Evolutionary conservation across 305 asterid species (phyloP).

Genomic region (Solanum hybrid): DNA sequence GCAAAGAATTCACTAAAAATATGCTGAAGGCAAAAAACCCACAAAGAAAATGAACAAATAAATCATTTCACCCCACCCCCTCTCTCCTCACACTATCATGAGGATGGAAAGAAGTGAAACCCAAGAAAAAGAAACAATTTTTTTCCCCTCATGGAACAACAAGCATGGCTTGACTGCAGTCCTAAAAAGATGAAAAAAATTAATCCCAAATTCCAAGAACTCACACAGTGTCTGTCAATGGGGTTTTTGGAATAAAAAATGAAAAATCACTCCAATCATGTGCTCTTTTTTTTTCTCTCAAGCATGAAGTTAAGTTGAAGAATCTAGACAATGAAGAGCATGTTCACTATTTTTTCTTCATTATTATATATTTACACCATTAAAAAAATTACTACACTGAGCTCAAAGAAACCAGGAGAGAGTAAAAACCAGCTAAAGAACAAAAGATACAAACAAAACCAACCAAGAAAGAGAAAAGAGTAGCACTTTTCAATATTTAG

Average conservation of each 20-base stretch:
- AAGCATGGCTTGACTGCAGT: conserved; percentile 59
- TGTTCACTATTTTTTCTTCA: conserved; percentile 37
- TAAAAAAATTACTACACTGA: conserved; percentile 7
- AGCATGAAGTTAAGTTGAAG: conserved; percentile 33
- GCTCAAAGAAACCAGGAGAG: conserved; percentile 27
- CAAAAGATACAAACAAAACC: conserved; percentile 7
- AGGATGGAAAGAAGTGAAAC: conserved; percentile 13
- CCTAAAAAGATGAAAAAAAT: conserved; percentile 53
- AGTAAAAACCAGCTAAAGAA: conserved; percentile 37
- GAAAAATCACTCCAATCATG: conserved; percentile 24
- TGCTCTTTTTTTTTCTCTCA: conserved; percentile 15
- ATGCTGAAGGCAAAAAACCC: conserved; percentile 4
- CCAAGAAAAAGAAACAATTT: conserved; percentile 5
- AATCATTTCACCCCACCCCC: conserved; percentile 2
- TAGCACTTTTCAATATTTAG: not conserved
- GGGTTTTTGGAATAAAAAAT: conserved; percentile 7
- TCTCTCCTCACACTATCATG: conserved; percentile 9
- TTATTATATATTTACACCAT: not conserved
- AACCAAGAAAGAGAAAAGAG: conserved; percentile 14
- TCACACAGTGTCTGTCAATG: conserved; percentile 17
- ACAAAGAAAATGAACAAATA: conserved; percentile 7
- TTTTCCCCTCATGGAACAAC: conserved; percentile 19
- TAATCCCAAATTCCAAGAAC: conserved; percentile 41
- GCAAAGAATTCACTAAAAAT: conserved; percentile 7
- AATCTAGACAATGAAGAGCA: conserved; percentile 51